Evolutionary conservation across 1,284 basidiomycete genomes (phyloP), one percentile per base, ranked within the genome.

Genomic region (Cystobasidium pallidum): DNA sequence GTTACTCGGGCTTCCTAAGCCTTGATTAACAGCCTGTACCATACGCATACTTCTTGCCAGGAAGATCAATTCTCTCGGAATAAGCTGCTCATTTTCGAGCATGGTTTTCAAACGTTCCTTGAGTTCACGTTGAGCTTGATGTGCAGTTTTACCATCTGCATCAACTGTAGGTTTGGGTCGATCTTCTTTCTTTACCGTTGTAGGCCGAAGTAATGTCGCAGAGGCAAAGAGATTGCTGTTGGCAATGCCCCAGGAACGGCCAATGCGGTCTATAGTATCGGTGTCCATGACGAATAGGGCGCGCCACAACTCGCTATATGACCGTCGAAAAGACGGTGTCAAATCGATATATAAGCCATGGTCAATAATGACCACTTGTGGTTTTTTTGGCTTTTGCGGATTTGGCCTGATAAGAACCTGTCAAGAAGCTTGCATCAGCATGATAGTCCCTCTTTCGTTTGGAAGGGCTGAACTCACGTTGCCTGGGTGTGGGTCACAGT

Each of bases 301-400:
- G 63, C 88, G 84, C 92, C 92, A 94, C 0, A 94, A 83, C 3
- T 84, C 83, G 19, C 89, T 89, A 82, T 78, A 77, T 7, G 78
- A 68, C 26, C 74, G 66, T 0, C 78, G 67, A 65, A 80, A 79
- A 7, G 74, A 39, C 2, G 77, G 76, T 13, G 77, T 52, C 15
- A 80, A 70, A n/a, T 70, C 57, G 63, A 79, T 74, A 61, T 79
- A 94, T 21, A 95, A 82, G 0, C 92, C 92, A 79, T 95, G 92
- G 78, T 95, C 92, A 75, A 95, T 86, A 11, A 94, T 83, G 21
- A 94, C 92, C 52, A 94, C 84, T 78, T 94, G 90, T 0, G 90
- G 87, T n/a, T 83, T 81, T 13, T 79, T 81, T 0, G 85, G 85
- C 36, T 85, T 82, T 0, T 80, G 77, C 0, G 92, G 91, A 68